Conservation (phyloP, 1,284 basidiomycete genomes). For the Malassezia arunalokei region DNA sequence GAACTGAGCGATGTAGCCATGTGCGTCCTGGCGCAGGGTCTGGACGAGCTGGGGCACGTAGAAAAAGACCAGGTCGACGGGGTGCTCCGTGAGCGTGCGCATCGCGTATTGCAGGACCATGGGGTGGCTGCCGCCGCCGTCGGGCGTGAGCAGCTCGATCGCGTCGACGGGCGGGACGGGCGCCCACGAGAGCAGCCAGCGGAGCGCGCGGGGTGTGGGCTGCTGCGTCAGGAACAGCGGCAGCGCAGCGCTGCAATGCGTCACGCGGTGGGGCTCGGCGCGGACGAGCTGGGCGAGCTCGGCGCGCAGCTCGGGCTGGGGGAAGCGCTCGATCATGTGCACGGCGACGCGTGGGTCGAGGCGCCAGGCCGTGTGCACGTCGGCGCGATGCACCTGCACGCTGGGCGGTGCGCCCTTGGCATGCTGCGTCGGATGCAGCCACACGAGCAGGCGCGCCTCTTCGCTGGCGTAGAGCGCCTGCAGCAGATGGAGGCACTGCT, state of each 20-base stretch:
- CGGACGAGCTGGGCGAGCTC: slow-evolving; percentile 68
- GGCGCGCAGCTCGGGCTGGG: slow-evolving; percentile 53
- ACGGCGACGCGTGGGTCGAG: slow-evolving; percentile 71
- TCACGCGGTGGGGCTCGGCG: slow-evolving; percentile 59
- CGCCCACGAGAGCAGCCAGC: slow-evolving; percentile 79
- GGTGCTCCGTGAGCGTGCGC: slow-evolving; percentile 84
- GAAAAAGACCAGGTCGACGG: slow-evolving; percentile 91
- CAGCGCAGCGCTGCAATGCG: slow-evolving; percentile 68
- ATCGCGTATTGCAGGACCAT: slow-evolving; percentile 90
- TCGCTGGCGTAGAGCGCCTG: slow-evolving; percentile 80
- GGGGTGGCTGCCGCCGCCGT: slow-evolving; percentile 57
- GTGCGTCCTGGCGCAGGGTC: slow-evolving; percentile 68
- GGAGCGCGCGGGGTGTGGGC: slow-evolving; percentile 10
- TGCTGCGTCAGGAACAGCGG: slow-evolving; percentile 57
- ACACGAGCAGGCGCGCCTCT: slow-evolving; percentile 69
- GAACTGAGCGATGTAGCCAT: slow-evolving; percentile 78
- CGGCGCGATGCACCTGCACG: neutral
- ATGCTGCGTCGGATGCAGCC: slow-evolving; percentile 78
- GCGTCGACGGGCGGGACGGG: slow-evolving; percentile 66
- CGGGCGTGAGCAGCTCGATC: slow-evolving; percentile 36
- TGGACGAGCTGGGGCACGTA: slow-evolving; percentile 98
- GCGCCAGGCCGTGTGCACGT: slow-evolving; percentile 56
- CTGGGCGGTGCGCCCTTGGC: slow-evolving; percentile 46
- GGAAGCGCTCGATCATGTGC: slow-evolving; percentile 75
- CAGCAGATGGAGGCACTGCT: slow-evolving; percentile 47